A percentile compares a stretch with the other conserved stretches of the same genome.
Evolutionary conservation across 1,139 yeast species (phyloP).

Genomic region (Pichia sp.): DNA sequence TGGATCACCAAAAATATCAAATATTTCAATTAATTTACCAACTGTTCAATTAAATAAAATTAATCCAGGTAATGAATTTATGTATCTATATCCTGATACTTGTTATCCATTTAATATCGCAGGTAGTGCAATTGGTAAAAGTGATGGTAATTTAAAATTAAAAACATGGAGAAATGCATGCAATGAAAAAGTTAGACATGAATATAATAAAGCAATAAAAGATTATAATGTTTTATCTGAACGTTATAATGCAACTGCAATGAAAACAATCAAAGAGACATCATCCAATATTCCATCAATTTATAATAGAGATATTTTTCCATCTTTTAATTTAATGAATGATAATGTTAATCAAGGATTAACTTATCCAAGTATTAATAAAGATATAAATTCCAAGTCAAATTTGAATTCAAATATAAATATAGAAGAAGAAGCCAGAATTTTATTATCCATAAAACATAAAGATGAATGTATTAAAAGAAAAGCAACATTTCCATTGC

Average conservation of each 20-base stretch:
- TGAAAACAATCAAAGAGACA: not conserved
- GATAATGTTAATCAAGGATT: constrained; percentile 1
- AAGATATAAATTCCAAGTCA: constrained; percentile 7
- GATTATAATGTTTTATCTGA: constrained; percentile 25
- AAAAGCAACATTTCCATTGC: constrained; percentile 1
- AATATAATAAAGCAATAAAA: constrained; percentile 23
- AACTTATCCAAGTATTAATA: constrained; percentile 8
- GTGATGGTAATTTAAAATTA: constrained; percentile 23
- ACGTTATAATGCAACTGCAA: constrained; percentile 1
- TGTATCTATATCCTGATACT: constrained; percentile 34
- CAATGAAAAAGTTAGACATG: constrained; percentile 26
- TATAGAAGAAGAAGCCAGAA: constrained; percentile 15
- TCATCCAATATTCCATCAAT: constrained; percentile 4
- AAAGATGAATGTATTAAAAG: not conserved
- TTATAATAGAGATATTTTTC: constrained; percentile 7
- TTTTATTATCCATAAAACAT: not conserved
- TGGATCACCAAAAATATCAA: constrained; percentile 29
- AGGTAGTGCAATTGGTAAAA: constrained; percentile 19
- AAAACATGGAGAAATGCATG: constrained; percentile 30
- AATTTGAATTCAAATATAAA: constrained; percentile 7
- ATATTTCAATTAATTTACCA: constrained; percentile 22
- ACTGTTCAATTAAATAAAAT: constrained; percentile 10
- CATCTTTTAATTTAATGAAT: constrained; percentile 7
- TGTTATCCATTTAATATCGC: constrained; percentile 38
- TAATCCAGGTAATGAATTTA: constrained; percentile 15